These are phyloP conservation scores for Endothia cerciana DNA, from an alignment of 2,329 filamentous ascomycete genomes.

Conservation along the genomic window DNA sequence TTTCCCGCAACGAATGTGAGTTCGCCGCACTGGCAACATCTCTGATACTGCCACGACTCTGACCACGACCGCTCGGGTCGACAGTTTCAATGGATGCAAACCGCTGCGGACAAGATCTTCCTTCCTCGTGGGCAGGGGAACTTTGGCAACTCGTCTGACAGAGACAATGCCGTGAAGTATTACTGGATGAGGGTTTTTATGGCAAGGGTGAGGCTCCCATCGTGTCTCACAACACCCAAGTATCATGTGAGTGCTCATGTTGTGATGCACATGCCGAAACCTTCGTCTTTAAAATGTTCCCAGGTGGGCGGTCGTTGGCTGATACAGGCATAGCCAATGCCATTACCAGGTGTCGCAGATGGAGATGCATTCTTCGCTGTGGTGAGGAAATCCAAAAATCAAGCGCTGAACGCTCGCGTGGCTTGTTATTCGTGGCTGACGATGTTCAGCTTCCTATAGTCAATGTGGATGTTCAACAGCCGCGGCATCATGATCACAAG, in stretches of 20 bases:
- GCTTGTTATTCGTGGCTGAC: background rate
- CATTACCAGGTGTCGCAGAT: background rate
- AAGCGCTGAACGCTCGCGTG: background rate
- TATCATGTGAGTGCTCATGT: background rate
- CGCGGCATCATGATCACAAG: background rate
- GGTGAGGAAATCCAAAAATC: background rate
- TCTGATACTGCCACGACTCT: background rate
- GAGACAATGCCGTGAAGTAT: background rate
- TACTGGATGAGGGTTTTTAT: conserved; percentile 2
- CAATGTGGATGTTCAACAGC: background rate
- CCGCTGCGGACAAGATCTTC: background rate
- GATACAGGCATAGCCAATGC: background rate
- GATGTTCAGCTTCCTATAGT: background rate
- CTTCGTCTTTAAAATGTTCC: background rate
- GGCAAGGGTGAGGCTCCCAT: background rate
- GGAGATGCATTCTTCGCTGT: background rate
- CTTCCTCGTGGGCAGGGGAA: background rate
- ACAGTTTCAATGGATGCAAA: background rate
- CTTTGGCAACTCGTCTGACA: background rate
- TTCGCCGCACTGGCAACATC: background rate
- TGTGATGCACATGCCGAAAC: background rate
- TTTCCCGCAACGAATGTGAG: background rate
- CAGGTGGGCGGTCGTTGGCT: background rate
- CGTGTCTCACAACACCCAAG: background rate
- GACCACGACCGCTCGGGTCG: background rate